Evolutionary conservation across 1,284 basidiomycete genomes (phyloP).

Genomic region (Tilletia indica): DNA sequence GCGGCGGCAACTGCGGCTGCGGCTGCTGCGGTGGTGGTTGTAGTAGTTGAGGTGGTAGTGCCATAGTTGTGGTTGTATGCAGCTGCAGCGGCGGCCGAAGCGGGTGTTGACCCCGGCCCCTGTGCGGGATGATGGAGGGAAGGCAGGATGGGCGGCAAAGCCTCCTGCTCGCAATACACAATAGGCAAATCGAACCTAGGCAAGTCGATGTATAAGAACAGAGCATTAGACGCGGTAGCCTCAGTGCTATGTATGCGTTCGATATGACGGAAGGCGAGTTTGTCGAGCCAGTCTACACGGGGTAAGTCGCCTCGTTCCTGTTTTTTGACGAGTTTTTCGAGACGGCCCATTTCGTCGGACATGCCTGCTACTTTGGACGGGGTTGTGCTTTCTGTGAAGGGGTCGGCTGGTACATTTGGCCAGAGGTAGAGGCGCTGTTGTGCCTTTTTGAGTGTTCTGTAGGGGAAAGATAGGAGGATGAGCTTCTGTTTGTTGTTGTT

Average conservation of each 20-base stretch:
- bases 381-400: constrained; percentile 74
- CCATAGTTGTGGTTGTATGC: neutral
- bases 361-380: constrained; percentile 59
- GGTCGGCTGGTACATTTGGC: constrained; percentile 79
- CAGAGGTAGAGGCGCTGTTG: constrained; percentile 82
- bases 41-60: constrained; percentile 1
- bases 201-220: constrained; percentile 87
- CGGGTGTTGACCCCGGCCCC: constrained; percentile 3
- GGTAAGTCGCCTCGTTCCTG: constrained; percentile 91
- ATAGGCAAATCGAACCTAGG: constrained; percentile 97
- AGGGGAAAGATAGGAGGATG: neutral
- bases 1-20: constrained; percentile 26
- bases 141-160: neutral
- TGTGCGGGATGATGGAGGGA: constrained; percentile 12
- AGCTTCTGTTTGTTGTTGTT: too few relatives aligned
- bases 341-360: constrained; percentile 84
- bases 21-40: constrained; percentile 24
- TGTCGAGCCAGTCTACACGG: constrained; percentile 93
- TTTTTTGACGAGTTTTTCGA: constrained; percentile 95
- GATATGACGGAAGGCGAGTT: constrained; percentile 86
- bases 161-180: constrained; percentile 71
- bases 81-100: neutral
- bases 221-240: constrained; percentile 33
- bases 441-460: constrained; percentile 71
- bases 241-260: constrained; percentile 63